phyloP scores from a whole-genome alignment of 441 rosid species.

The Pelargonium australe region DNA sequence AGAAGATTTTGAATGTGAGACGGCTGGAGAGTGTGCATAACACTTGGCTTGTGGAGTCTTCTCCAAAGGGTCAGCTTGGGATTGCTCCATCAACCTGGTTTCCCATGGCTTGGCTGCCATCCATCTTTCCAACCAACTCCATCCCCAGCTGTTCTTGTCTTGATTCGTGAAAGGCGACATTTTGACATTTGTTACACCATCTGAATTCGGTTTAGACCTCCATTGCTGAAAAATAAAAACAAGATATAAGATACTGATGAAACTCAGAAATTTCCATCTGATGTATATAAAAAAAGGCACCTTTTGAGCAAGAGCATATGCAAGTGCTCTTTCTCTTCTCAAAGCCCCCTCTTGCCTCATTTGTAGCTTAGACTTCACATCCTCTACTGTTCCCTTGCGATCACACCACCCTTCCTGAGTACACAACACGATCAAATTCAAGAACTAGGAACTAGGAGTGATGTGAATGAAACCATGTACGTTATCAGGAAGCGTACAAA shows the following conservation, averaged over 20 bases:
- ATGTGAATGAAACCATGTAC: neutral
- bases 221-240: conserved; percentile 46
- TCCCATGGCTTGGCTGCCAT: conserved; percentile 97
- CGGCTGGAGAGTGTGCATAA: conserved; percentile 20
- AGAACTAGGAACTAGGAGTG: neutral
- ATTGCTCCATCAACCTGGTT: conserved; percentile 67
- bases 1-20: conserved; percentile 37
- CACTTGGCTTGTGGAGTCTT: conserved; percentile 34
- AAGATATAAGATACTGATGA: neutral
- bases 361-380: conserved; percentile 4
- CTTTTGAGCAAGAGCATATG: conserved; percentile 5
- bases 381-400: neutral
- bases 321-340: conserved; percentile 3
- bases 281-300: neutral
- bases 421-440: neutral
- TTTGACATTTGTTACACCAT: conserved; percentile 27
- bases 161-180: conserved; percentile 37
- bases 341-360: conserved; percentile 4
- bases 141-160: conserved; percentile 80
- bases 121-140: conserved; percentile 98
- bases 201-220: conserved; percentile 47
- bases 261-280: neutral
- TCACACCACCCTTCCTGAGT: conserved; percentile 50
- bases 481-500: neutral
- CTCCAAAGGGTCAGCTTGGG: conserved; percentile 31